These are phyloP conservation scores for Delonix regia DNA, from an alignment of 306 rosid genomes.

Conservation along the genomic window DNA sequence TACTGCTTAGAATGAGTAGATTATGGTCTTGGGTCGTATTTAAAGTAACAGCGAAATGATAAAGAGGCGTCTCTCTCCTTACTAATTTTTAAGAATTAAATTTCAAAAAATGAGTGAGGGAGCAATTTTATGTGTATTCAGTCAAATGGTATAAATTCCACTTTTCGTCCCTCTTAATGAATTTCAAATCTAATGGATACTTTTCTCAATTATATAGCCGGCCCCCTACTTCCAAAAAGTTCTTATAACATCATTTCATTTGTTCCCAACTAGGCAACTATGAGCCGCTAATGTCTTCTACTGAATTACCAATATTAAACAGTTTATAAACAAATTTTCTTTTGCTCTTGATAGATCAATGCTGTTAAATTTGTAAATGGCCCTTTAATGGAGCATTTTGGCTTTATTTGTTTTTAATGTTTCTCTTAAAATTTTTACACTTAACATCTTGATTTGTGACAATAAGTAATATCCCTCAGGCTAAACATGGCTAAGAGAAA, in stretches of 20 bases:
- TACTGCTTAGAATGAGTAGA: background rate
- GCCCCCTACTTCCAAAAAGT: conserved; percentile 64
- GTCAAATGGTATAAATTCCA: conserved; percentile 51
- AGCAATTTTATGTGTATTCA: conserved; percentile 17
- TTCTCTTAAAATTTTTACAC: too few species aligned
- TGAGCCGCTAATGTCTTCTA: background rate
- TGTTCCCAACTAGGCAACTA: conserved; percentile 60
- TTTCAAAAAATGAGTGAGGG: background rate
- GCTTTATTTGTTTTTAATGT: too few species aligned
- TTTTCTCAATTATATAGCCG: conserved; percentile 56
- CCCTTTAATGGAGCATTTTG: too few species aligned
- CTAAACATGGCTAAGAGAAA: too few species aligned
- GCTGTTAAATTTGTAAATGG: too few species aligned
- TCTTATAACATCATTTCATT: conserved; percentile 6
- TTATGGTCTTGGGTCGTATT: conserved; percentile 26
- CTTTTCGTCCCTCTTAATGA: conserved; percentile 55
- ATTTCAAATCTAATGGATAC: conserved; percentile 55
- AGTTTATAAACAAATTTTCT: background rate
- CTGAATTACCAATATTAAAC: background rate
- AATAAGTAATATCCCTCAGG: too few species aligned
- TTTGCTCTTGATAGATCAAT: background rate
- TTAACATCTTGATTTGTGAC: too few species aligned
- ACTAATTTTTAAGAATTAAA: conserved; percentile 48
- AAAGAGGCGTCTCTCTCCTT: conserved; percentile 32
- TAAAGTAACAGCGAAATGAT: conserved; percentile 32